Evolutionary conservation across 2,329 filamentous ascomycete species (phyloP).

Genomic region (Coniella vitis): DNA sequence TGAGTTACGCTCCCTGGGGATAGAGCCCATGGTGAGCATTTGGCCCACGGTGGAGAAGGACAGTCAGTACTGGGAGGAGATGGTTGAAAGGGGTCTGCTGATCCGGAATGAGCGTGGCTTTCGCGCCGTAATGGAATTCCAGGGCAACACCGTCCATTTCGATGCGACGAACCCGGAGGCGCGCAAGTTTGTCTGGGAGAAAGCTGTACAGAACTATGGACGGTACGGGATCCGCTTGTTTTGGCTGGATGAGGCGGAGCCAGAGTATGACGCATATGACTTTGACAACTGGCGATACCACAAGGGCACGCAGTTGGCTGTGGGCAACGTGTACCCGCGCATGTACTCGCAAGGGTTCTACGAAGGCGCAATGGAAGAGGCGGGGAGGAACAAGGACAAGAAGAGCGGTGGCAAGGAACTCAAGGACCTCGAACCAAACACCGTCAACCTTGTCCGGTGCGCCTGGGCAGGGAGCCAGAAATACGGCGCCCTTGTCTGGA

Average conservation of each 20-base stretch:
- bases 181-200: constrained; percentile 52
- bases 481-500: constrained; percentile 61
- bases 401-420: constrained; percentile 14
- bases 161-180: constrained; percentile 58
- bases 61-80: constrained; percentile 54
- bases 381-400: no score
- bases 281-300: constrained; percentile 61
- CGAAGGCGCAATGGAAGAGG: constrained; percentile 46
- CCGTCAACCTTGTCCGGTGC: constrained; percentile 48
- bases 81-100: constrained; percentile 53
- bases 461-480: constrained; percentile 52
- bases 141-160: constrained; percentile 53
- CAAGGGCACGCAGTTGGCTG: constrained; percentile 38
- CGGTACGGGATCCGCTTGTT: constrained; percentile 56
- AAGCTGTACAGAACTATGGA: constrained; percentile 54
- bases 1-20: constrained; percentile 49
- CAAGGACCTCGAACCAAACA: constrained; percentile 26
- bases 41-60: constrained; percentile 59
- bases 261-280: constrained; percentile 58
- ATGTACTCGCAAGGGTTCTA: constrained; percentile 55
- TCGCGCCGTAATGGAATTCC: constrained; percentile 50
- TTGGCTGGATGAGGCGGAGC: constrained; percentile 65
- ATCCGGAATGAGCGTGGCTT: constrained; percentile 55
- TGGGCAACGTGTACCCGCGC: constrained; percentile 55
- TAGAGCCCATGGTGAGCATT: constrained; percentile 63